Conservation (phyloP, 176 grass and related monocot genomes). For the Triticum dicoccoides region DNA sequence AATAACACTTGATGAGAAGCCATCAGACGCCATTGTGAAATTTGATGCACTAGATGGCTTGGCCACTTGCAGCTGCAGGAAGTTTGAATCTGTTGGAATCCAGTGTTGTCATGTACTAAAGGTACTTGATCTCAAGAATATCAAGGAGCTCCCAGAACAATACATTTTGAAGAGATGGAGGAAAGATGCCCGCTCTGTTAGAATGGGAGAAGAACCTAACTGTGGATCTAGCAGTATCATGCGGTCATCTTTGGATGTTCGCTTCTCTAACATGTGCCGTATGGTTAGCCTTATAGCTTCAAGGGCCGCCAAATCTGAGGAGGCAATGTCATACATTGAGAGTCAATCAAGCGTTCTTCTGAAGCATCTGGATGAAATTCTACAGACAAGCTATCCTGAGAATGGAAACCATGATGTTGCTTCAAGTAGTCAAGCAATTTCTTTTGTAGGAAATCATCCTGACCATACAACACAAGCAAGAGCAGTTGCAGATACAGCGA, state of each 20-base stretch:
- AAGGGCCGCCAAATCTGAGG: constrained; percentile 73
- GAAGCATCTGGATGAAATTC: constrained; percentile 73
- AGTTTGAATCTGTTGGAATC: constrained; percentile 78
- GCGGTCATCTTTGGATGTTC: constrained; percentile 36
- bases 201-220: constrained; percentile 32
- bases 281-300: constrained; percentile 68
- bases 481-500: constrained; percentile 40
- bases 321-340: constrained; percentile 68
- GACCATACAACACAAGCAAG: constrained; percentile 44
- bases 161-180: constrained; percentile 93
- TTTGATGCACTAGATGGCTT: constrained; percentile 75
- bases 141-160: constrained; percentile 83
- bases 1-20: constrained; percentile 73
- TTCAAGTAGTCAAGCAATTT: constrained; percentile 58
- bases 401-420: constrained; percentile 47
- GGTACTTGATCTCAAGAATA: constrained; percentile 86
- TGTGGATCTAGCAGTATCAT: constrained; percentile 33
- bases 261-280: constrained; percentile 58
- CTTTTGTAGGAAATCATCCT: constrained; percentile 57
- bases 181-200: constrained; percentile 60
- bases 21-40: constrained; percentile 56
- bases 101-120: constrained; percentile 81
- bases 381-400: constrained; percentile 60
- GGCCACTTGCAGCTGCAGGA: constrained; percentile 73
- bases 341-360: constrained; percentile 64